Evolutionary conservation across 1,139 yeast species (phyloP).

Genomic region (Geotrichum aggregatum): DNA sequence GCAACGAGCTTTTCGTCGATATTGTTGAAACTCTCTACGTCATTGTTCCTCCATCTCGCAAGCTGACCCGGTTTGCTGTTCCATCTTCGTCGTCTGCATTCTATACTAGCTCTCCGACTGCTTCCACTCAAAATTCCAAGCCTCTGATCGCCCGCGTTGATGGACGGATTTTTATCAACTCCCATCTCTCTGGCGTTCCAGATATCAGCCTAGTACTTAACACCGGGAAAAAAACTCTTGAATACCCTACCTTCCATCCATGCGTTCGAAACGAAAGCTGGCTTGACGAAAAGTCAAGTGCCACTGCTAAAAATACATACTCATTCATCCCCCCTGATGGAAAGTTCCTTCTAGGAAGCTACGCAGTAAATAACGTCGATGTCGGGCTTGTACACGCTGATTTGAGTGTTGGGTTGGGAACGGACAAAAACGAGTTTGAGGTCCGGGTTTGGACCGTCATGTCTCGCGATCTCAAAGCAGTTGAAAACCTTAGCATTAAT

Average conservation of each 20-base stretch:
- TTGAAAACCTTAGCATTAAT: constrained; percentile 56
- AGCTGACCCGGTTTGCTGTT: constrained; percentile 20
- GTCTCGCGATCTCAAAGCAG: constrained; percentile 48
- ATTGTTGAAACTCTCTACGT: constrained; percentile 57
- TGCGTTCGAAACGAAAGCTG: constrained; percentile 42
- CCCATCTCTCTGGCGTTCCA: constrained; percentile 74
- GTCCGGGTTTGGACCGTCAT: constrained; percentile 55
- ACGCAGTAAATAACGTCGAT: constrained; percentile 51
- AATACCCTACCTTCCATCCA: constrained; percentile 48
- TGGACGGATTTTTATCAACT: constrained; percentile 61
- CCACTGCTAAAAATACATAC: constrained; percentile 35
- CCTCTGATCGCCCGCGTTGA: constrained; percentile 57
- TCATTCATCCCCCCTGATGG: constrained; percentile 91
- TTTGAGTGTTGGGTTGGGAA: constrained; percentile 59
- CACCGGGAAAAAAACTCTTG: constrained; percentile 38
- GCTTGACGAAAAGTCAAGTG: neutral
- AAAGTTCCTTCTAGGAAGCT: constrained; percentile 57
- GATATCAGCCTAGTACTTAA: constrained; percentile 55
- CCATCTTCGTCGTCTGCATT: constrained; percentile 36
- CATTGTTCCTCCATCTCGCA: constrained; percentile 37
- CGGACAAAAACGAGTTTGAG: constrained; percentile 68
- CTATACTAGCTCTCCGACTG: constrained; percentile 29
- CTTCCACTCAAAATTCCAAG: constrained; percentile 27
- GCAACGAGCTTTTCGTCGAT: constrained; percentile 80
- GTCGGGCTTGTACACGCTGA: constrained; percentile 60